These are phyloP conservation scores for Schoenoplectus triqueter DNA, from an alignment of 202 grass and related monocot species.

Conservation along the genomic window DNA sequence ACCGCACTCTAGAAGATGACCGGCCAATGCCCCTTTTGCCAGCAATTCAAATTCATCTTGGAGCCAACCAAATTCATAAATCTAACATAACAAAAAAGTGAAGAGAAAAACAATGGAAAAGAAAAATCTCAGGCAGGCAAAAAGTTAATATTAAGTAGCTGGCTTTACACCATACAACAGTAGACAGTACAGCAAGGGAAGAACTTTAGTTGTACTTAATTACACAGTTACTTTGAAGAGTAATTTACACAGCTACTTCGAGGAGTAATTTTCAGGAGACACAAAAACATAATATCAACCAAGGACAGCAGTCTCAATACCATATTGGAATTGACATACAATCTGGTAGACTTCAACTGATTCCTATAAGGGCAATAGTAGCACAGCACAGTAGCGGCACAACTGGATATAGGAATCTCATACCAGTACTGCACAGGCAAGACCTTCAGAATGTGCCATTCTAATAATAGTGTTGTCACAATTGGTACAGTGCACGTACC, in stretches of 20 bases:
- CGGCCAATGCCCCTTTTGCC: constrained; percentile 79
- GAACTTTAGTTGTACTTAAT: constrained; percentile 2
- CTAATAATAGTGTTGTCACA: constrained; percentile 23
- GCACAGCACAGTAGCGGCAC: not conserved
- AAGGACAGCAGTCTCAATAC: not conserved
- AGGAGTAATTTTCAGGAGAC: constrained; percentile 26
- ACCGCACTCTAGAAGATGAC: constrained; percentile 96
- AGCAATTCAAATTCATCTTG: constrained; percentile 68
- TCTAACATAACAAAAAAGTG: constrained; percentile 46
- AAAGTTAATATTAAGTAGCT: constrained; percentile 1
- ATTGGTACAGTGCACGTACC: constrained; percentile 47
- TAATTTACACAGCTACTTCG: constrained; percentile 13
- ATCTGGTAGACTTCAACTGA: not conserved
- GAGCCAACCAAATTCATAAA: constrained; percentile 95
- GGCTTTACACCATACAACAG: constrained; percentile 5
- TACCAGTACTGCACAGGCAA: constrained; percentile 12
- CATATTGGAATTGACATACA: not conserved
- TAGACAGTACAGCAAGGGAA: constrained; percentile 15
- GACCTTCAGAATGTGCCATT: not conserved
- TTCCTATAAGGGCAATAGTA: constrained; percentile 27
- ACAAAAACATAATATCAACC: constrained; percentile 10
- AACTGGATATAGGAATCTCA: not conserved
- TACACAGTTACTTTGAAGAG: constrained; percentile 21
- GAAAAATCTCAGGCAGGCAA: constrained; percentile 16
- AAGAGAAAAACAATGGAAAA: constrained; percentile 40